phyloP scores from a whole-genome alignment of 2,329 filamentous ascomycete species.

The Pseudocercospora macadamiae region DNA sequence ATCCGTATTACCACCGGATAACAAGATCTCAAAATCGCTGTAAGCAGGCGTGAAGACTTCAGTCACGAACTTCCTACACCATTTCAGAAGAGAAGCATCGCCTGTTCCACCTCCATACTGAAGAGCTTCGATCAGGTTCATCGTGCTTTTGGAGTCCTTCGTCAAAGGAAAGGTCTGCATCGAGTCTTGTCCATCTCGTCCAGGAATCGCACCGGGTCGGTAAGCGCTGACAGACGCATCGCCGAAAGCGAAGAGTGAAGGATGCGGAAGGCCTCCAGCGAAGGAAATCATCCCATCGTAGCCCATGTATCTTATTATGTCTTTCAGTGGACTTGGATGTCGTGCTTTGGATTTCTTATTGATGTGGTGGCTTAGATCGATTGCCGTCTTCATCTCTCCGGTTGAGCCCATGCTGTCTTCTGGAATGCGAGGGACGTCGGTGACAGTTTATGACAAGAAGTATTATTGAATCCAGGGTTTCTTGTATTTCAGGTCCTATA shows the following conservation, averaged over 20 bases:
- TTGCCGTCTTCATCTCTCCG: not conserved
- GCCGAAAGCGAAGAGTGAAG: constrained; percentile 1
- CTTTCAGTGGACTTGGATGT: constrained; percentile 7
- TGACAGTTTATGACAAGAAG: too few relatives aligned
- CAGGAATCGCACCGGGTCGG: not conserved
- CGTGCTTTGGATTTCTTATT: constrained; percentile 6
- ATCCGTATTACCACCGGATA: constrained; percentile 5
- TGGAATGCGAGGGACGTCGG: too few relatives aligned
- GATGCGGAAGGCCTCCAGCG: constrained; percentile 1
- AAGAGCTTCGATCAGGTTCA: not conserved
- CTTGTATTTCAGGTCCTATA: not conserved
- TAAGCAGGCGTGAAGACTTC: constrained; percentile 1
- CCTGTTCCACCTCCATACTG: constrained; percentile 8
- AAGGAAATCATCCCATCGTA: constrained; percentile 11
- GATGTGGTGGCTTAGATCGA: constrained; percentile 12
- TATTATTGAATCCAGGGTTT: not conserved
- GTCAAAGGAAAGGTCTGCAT: not conserved
- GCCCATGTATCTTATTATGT: constrained; percentile 8
- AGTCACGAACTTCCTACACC: not conserved
- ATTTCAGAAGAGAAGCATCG: not conserved
- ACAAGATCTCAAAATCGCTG: constrained; percentile 7
- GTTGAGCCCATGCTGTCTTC: not conserved
- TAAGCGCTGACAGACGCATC: constrained; percentile 9
- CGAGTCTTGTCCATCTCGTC: not conserved
- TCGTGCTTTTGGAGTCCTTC: constrained; percentile 4